Conservation (phyloP, 1,284 basidiomycete genomes). For the Ceratobasidium sp. region DNA sequence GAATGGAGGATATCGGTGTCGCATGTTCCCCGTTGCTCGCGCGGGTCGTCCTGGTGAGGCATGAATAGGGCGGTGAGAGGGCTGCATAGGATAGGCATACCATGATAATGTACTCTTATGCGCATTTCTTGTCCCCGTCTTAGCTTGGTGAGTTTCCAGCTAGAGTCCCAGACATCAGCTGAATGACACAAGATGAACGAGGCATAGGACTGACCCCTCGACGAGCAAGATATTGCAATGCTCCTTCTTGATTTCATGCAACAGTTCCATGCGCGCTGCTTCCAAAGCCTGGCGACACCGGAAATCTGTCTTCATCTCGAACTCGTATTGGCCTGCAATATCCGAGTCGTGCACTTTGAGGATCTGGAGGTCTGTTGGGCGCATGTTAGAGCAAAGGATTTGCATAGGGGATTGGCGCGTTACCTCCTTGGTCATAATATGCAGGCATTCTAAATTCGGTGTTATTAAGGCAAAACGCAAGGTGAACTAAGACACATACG, state of each 20-base stretch:
- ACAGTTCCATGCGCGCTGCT: constrained; percentile 36
- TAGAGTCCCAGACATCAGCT: neutral
- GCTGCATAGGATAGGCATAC: constrained; percentile 2
- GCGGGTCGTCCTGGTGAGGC: constrained; percentile 31
- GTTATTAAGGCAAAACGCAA: neutral
- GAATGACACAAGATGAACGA: neutral
- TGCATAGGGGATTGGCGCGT: neutral
- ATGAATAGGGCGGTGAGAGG: neutral
- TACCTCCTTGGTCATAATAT: constrained; percentile 44
- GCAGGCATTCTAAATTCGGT: constrained; percentile 23
- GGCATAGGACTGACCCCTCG: constrained; percentile 28
- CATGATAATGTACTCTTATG: constrained; percentile 42
- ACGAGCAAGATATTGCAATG: constrained; percentile 42
- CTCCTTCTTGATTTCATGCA: constrained; percentile 43
- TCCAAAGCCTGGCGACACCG: constrained; percentile 41
- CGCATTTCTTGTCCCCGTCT: constrained; percentile 42
- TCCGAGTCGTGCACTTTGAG: constrained; percentile 43
- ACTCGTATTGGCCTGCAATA: constrained; percentile 43
- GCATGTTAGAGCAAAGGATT: neutral
- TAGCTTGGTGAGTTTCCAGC: constrained; percentile 43
- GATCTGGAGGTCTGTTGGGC: constrained; percentile 29
- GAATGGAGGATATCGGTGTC: constrained; percentile 38
- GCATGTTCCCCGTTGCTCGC: constrained; percentile 36
- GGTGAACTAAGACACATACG: constrained; percentile 4
- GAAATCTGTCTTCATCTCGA: constrained; percentile 40